phyloP scores from a whole-genome alignment of 2,329 filamentous ascomycete genomes.

The Trichoderma afroharzianum region DNA sequence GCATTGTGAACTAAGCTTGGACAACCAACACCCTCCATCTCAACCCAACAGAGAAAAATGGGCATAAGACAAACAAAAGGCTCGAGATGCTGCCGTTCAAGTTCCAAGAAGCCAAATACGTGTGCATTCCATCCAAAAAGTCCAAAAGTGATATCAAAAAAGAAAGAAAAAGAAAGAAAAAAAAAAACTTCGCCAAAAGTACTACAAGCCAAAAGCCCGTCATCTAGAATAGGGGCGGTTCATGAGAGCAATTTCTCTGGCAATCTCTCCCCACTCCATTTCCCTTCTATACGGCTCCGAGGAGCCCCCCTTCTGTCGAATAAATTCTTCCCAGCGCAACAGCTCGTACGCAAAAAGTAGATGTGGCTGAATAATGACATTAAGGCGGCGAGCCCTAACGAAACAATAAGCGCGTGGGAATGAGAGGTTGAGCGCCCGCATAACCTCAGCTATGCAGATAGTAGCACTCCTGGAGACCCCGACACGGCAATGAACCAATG shows the following conservation, averaged over 20 bases:
- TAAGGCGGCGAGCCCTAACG: slow-evolving; percentile 84
- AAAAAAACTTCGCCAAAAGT: background rate
- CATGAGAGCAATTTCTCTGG: slow-evolving; percentile 90
- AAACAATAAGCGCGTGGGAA: slow-evolving; percentile 95
- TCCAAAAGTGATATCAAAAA: background rate
- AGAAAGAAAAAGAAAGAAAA: background rate
- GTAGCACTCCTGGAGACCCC: slow-evolving; percentile 94
- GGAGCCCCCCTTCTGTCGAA: slow-evolving; percentile 52
- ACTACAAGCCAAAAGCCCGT: slow-evolving; percentile 12
- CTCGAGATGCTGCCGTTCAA: background rate
- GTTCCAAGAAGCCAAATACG: background rate
- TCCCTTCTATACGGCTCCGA: slow-evolving; percentile 59
- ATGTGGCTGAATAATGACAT: slow-evolving; percentile 98
- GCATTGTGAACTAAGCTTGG: background rate
- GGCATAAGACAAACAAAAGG: background rate
- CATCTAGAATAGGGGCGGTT: slow-evolving; percentile 85
- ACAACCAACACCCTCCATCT: background rate
- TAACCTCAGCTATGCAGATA: slow-evolving; percentile 98
- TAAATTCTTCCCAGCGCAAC: slow-evolving; percentile 87
- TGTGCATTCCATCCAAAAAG: background rate
- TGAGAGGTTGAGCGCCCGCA: slow-evolving; percentile 74
- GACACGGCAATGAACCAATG: slow-evolving; percentile 92
- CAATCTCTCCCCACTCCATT: slow-evolving; percentile 85
- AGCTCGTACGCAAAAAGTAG: slow-evolving; percentile 92
- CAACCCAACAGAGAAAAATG: too few species aligned